Evolutionary conservation across 129 eudicot genomes (phyloP), one percentile per base, ranked within the genome.

Genomic region (Pseudognaphalium luteoalbum): DNA sequence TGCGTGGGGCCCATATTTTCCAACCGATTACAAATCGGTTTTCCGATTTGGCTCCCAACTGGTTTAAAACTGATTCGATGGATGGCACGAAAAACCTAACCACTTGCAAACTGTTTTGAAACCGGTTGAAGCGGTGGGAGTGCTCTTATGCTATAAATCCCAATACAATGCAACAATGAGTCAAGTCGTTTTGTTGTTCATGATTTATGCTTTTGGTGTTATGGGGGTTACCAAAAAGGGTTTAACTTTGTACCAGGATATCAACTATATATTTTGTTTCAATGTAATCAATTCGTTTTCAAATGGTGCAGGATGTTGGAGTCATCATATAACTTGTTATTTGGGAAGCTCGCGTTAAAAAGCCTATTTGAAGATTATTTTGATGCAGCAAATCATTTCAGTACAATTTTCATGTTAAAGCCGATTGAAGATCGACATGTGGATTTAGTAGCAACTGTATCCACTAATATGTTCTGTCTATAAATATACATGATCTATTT

Each of bases 391-490:
- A 88, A 87, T 83, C 96, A 88, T 82, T 93, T 86, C 75, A 90
- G 86, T 79, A 83, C 97, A 28, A 90, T 87, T 65, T 90, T 93
- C 54, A 81, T 93, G 89, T 88, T 93, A 52, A 93, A 93, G 88
- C 98, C 98, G 7, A 85, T 85, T 62, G 98, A 93, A 76, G 98
- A 93, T 78, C 97, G 92, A 51, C 96, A 93, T 80, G 97, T 91
- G 9, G 97, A 93, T 80, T 79, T 93, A 82, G 64, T 90, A 72
- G 98, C 98, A 66, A 83, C 93, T 82, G 98, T 93, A 93, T 93
- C 98, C 96, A 28, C 76, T 72, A 59, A 56, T 75, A 5, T 32
- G n/a, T 63, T 71, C 34, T 34, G 72, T 65, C 42, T 37, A 5
- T 37, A 37, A 37, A 8, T 37, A 37, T 44, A n/a, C n/a, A 11